These are phyloP conservation scores for Quercus aquifolioides DNA, from an alignment of 306 rosid genomes.

Conservation along the genomic window DNA sequence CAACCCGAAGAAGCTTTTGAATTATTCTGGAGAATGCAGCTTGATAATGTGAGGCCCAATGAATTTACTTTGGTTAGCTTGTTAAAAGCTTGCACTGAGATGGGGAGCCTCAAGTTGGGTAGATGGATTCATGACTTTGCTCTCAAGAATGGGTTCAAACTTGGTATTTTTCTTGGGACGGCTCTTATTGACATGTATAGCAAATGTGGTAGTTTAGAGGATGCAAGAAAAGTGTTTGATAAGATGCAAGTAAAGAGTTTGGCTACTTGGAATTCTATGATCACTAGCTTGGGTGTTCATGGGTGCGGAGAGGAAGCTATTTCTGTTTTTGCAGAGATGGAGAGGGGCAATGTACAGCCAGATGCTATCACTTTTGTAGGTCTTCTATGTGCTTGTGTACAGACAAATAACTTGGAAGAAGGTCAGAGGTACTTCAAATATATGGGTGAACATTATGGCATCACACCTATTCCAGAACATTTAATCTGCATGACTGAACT, in stretches of 20 bases:
- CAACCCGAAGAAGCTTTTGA: constrained; percentile 47
- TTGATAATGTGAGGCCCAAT: constrained; percentile 50
- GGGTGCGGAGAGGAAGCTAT: constrained; percentile 57
- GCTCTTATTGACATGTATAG: constrained; percentile 74
- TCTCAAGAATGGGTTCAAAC: constrained; percentile 39
- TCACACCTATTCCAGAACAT: constrained; percentile 52
- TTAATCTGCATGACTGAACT: constrained; percentile 50
- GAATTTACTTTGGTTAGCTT: constrained; percentile 60
- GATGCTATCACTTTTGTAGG: constrained; percentile 38
- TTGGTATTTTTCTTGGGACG: constrained; percentile 52
- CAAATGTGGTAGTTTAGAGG: constrained; percentile 61
- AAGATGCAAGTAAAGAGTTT: constrained; percentile 42
- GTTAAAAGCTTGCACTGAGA: constrained; percentile 57
- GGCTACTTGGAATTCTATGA: constrained; percentile 75
- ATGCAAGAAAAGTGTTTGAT: constrained; percentile 49
- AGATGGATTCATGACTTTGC: constrained; percentile 55
- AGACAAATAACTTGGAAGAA: constrained; percentile 19
- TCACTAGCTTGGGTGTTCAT: constrained; percentile 72
- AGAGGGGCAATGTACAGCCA: constrained; percentile 26
- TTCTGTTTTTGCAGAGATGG: constrained; percentile 43
- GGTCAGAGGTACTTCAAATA: constrained; percentile 16
- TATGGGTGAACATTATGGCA: constrained; percentile 51
- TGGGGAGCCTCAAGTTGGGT: constrained; percentile 56
- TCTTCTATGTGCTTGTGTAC: constrained; percentile 28
- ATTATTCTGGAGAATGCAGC: constrained; percentile 58